These are phyloP conservation scores for Daldinia decipiens DNA, from an alignment of 495 filamentous ascomycete genomes.

Conservation along the genomic window DNA sequence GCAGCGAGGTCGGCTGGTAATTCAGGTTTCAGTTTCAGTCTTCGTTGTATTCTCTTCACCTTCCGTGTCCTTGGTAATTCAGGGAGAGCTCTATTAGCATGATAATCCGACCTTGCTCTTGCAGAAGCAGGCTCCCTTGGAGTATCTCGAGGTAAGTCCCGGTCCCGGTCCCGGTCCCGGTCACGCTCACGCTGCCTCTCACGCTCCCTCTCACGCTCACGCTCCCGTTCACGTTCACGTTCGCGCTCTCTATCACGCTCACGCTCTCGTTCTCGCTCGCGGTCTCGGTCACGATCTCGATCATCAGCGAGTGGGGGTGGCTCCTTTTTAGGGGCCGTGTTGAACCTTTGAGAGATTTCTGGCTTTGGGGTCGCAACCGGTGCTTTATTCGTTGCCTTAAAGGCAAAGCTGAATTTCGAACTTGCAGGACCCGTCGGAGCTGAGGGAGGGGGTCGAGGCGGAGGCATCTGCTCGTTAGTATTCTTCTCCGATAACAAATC, in stretches of 20 bases:
- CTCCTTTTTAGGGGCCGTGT: slow-evolving; percentile 61
- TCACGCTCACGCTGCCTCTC: slow-evolving; percentile 13
- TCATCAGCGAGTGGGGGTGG: slow-evolving; percentile 43
- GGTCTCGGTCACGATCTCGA: slow-evolving; percentile 49
- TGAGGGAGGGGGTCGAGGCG: slow-evolving; percentile 59
- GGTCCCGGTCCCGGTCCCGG: slow-evolving; percentile 54
- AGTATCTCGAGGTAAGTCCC: slow-evolving; percentile 60
- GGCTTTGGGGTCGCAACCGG: slow-evolving; percentile 70
- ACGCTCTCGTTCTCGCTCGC: slow-evolving; percentile 15
- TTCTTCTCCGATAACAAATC: slow-evolving; percentile 63
- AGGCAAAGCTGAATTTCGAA: slow-evolving; percentile 88
- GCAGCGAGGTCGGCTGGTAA: slow-evolving; percentile 74
- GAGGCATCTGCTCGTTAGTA: slow-evolving; percentile 59
- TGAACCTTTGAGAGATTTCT: slow-evolving; percentile 78
- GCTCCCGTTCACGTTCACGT: slow-evolving; percentile 18
- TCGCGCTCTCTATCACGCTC: slow-evolving; percentile 24
- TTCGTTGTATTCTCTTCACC: slow-evolving; percentile 75
- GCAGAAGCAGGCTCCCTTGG: slow-evolving; percentile 63
- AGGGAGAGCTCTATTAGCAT: slow-evolving; percentile 57
- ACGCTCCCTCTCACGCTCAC: slow-evolving; percentile 16
- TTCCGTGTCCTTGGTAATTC: slow-evolving; percentile 64
- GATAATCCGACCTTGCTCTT: slow-evolving; percentile 61
- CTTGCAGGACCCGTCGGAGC: slow-evolving; percentile 65
- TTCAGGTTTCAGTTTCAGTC: slow-evolving; percentile 74
- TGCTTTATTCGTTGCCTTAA: slow-evolving; percentile 75